A percentile compares a stretch with the other conserved stretches of the same genome.
These are phyloP conservation scores for Toxicodendron radicans DNA, from an alignment of 345 rosid genomes.

Conservation along the genomic window DNA sequence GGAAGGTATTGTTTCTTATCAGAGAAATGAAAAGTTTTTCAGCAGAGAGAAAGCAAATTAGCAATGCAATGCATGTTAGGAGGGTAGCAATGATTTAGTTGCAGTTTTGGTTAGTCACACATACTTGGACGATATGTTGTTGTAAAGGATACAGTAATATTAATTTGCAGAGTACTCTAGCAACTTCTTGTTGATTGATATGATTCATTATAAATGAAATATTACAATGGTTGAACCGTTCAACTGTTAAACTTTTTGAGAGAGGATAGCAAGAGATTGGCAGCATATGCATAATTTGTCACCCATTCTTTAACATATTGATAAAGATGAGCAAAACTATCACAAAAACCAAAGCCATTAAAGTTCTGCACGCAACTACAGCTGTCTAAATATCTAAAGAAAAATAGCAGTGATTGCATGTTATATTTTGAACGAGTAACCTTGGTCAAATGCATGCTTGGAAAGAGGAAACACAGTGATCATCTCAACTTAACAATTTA, in stretches of 20 bases:
- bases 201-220: too few species aligned
- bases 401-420: background rate
- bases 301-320: too few species aligned
- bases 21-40: too few species aligned
- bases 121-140: background rate
- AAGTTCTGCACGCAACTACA: background rate
- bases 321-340: background rate
- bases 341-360: background rate
- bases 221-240: too few species aligned
- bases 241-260: too few species aligned
- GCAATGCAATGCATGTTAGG: background rate
- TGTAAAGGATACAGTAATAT: background rate
- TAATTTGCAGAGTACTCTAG: background rate
- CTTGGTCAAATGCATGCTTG: slow-evolving; percentile 10
- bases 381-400: background rate
- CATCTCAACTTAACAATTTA: background rate
- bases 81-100: background rate
- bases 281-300: too few species aligned
- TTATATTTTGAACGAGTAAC: background rate
- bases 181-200: too few species aligned
- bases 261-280: too few species aligned
- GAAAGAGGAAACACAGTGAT: background rate
- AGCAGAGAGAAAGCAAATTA: too few species aligned
- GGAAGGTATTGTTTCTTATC: too few species aligned
- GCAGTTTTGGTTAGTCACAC: background rate